Base-by-base conservation (phyloP, 2,329 filamentous ascomycete species). In the Orbilia javanica region DNA sequence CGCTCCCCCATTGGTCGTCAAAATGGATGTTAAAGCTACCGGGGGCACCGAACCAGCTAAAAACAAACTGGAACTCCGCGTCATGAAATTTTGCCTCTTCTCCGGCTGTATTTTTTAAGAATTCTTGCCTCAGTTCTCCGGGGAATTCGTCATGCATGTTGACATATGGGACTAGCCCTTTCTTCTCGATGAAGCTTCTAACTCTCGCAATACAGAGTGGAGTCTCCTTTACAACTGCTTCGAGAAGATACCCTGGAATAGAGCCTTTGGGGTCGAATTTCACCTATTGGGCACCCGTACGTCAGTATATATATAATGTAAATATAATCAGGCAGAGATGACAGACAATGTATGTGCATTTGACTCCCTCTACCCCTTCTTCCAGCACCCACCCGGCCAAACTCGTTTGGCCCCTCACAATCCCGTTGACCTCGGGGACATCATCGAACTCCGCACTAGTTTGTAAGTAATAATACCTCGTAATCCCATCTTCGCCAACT, bases 261-360 rank as follows among this genome's bases (percentile, higher is more conserved):
- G 50, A 67, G 11, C 74, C 74, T 15, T 78, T 78, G 3, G 74
- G 74, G 15, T 78, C 74, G 60, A 78, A 78, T 78, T 78, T 72
- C 29, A 72, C 67, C 74, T 78, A 20, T 57, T 10, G 6, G 36
- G 22, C 15, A 29, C 8, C 8, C n/a, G 1, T 6, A 44, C n/a
- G 20, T 44, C 4, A 6, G 8, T 44, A 44, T 44, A 20, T 44
- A 44, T 44, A 44, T 44, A 44, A 10, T 44, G 6, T 1, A 44
- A 5, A 6, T 2, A n/a, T 3, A n/a, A 3, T n/a, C 8, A 25
- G 3, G 34, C 3, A 1, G 55, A n/a, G 5, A 29, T 29, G 46
- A 36, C 74, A 36, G 39, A 72, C 74, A 39, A 78, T 72, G 31
- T 78, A 78, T 4, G 67, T 67, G 36, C 67, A 71, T 25, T 78